phyloP scores from a whole-genome alignment of 768 basidiomycete genomes.

The Paxillus involutus region DNA sequence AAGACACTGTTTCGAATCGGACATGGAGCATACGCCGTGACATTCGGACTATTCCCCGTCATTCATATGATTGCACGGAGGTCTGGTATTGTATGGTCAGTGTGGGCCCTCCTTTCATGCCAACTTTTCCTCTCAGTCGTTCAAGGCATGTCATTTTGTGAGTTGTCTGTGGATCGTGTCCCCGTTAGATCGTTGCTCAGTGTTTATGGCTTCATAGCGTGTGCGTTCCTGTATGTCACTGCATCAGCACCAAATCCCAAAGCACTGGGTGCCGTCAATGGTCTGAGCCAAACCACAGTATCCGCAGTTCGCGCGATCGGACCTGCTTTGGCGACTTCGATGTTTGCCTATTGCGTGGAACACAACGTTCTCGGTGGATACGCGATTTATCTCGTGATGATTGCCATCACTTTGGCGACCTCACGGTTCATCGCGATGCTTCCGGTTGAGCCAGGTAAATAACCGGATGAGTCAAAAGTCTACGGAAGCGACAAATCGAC shows the following conservation, averaged over 20 bases:
- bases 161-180: slow-evolving; percentile 19
- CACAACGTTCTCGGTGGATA: slow-evolving; percentile 45
- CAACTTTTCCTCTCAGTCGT: slow-evolving; percentile 38
- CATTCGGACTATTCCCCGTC: slow-evolving; percentile 29
- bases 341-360: slow-evolving; percentile 51
- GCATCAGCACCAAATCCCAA: slow-evolving; percentile 53
- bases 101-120: too few species aligned
- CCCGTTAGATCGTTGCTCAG: not conserved
- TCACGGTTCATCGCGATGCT: too few species aligned
- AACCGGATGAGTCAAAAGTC: too few species aligned
- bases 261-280: slow-evolving; percentile 64
- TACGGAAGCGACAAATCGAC: too few species aligned
- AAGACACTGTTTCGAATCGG: slow-evolving; percentile 29
- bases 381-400: slow-evolving; percentile 32
- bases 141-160: slow-evolving; percentile 58
- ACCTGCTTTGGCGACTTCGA: slow-evolving; percentile 47
- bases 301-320: slow-evolving; percentile 48
- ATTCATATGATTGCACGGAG: not conserved
- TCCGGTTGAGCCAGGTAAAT: too few species aligned
- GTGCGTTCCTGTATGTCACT: slow-evolving; percentile 66
- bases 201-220: slow-evolving; percentile 37
- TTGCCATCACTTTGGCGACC: too few species aligned
- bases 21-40: slow-evolving; percentile 20
- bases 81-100: too few species aligned
- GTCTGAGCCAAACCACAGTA: slow-evolving; percentile 46